A percentile compares a stretch with the other conserved stretches of the same genome.
Evolutionary conservation across 306 rosid species (phyloP).

Genomic region (Acacia crassicarpa): DNA sequence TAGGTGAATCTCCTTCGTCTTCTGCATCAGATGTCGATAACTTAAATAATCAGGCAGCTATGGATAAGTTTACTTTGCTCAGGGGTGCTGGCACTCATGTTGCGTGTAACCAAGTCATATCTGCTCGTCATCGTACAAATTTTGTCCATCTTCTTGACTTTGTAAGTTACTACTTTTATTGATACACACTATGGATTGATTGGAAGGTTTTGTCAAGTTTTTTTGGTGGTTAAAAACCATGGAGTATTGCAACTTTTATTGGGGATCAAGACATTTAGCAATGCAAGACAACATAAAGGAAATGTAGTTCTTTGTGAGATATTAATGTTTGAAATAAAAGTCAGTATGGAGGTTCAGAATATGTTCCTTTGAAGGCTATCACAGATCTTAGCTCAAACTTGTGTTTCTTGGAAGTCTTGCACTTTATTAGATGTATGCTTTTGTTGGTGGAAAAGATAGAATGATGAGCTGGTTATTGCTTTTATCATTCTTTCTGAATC

Average conservation of each 20-base stretch:
- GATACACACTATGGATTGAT: background rate
- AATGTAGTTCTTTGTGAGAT: background rate
- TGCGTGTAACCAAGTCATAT: slow-evolving; percentile 53
- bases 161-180: slow-evolving; percentile 49
- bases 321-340: background rate
- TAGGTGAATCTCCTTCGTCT: slow-evolving; percentile 83
- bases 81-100: slow-evolving; percentile 46
- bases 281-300: background rate
- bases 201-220: slow-evolving; percentile 23
- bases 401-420: slow-evolving; percentile 19
- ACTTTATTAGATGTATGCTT: slow-evolving; percentile 1
- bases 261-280: background rate
- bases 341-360: slow-evolving; percentile 1
- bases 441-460: background rate
- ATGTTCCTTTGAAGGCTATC: background rate
- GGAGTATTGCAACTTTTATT: background rate
- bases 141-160: slow-evolving; percentile 68
- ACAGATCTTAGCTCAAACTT: background rate
- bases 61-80: slow-evolving; percentile 50
- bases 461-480: slow-evolving; percentile 6
- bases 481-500: background rate
- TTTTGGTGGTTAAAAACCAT: slow-evolving; percentile 15
- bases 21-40: slow-evolving; percentile 83
- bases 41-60: slow-evolving; percentile 56
- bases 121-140: slow-evolving; percentile 50